Conservation (phyloP, 208 protist species). For the Endotrypanum monterogeii region DNA sequence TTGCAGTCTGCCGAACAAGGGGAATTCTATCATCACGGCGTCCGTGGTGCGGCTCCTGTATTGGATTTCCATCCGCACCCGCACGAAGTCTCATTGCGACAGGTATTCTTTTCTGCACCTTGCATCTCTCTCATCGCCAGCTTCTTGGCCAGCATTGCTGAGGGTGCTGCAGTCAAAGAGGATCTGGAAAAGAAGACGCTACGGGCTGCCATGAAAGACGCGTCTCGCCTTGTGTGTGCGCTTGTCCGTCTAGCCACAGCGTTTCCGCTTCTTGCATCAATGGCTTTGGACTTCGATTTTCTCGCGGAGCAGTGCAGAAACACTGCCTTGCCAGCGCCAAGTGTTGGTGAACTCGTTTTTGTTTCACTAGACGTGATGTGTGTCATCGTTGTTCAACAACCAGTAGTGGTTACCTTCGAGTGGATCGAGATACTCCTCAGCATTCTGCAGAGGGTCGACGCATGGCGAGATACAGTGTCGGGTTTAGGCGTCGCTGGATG, state of each 20-base stretch:
- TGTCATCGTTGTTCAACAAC: constrained; percentile 41
- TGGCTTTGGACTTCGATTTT: constrained; percentile 74
- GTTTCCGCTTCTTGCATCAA: constrained; percentile 57
- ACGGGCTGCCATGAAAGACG: constrained; percentile 13
- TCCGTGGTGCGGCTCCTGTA: constrained; percentile 23
- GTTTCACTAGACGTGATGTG: constrained; percentile 74
- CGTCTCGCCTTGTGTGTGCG: constrained; percentile 25
- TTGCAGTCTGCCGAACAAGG: constrained; percentile 12
- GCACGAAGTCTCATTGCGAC: constrained; percentile 16
- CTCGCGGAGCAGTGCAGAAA: constrained; percentile 37
- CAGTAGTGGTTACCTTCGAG: constrained; percentile 73
- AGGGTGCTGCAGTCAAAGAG: constrained; percentile 12
- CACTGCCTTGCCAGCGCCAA: constrained; percentile 10
- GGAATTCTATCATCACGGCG: constrained; percentile 20
- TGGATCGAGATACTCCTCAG: constrained; percentile 72
- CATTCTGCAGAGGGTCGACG: constrained; percentile 25
- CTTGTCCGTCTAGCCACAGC: constrained; percentile 42
- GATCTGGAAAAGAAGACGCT: constrained; percentile 24
- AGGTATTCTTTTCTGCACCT: constrained; percentile 23
- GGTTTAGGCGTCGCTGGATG: constrained; percentile 35
- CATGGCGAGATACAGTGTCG: constrained; percentile 16
- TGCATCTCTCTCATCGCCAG: constrained; percentile 18
- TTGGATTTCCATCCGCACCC: constrained; percentile 9
- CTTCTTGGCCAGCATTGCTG: constrained; percentile 22
- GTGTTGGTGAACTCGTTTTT: constrained; percentile 39